Percentiles rank a stretch among this genome's conserved stretches.
Conservation (phyloP, 1,284 basidiomycete species). For the Veloboletus limbatus region DNA sequence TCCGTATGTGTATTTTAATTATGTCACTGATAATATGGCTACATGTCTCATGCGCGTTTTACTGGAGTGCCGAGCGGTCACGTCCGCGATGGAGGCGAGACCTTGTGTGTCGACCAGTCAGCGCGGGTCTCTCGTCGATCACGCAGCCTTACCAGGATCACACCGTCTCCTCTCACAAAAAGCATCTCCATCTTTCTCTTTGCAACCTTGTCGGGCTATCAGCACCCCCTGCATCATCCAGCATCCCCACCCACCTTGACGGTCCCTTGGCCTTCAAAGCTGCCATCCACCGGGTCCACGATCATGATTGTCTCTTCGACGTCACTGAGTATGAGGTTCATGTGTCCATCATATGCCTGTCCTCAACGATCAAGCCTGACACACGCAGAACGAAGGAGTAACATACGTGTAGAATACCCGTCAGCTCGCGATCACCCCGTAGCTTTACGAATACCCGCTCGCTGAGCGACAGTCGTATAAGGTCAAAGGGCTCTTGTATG, state of each 20-base stretch:
- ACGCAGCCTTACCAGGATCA: slow-evolving; percentile 71
- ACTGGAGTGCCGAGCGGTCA: slow-evolving; percentile 36
- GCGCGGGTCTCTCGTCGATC: slow-evolving; percentile 2
- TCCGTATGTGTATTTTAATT: slow-evolving; percentile 12
- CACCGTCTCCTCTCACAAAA: slow-evolving; percentile 95
- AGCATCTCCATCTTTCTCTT: slow-evolving; percentile 97
- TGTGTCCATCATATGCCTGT: slow-evolving; percentile 98
- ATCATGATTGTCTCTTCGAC: slow-evolving; percentile 97
- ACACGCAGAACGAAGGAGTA: slow-evolving; percentile 9
- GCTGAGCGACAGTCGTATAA: slow-evolving; percentile 92
- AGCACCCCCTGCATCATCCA: slow-evolving; percentile 3
- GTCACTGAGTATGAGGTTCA: slow-evolving; percentile 97
- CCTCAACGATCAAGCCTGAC: slow-evolving; percentile 15
- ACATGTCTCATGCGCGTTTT: slow-evolving; percentile 10
- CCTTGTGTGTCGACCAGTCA: slow-evolving; percentile 40
- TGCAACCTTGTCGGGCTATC: slow-evolving; percentile 63
- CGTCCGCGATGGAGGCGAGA: slow-evolving; percentile 71
- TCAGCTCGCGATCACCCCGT: slow-evolving; percentile 90
- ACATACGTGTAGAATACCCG: slow-evolving; percentile 90
- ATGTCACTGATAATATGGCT: slow-evolving; percentile 9
- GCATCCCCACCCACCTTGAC: slow-evolving; percentile 51
- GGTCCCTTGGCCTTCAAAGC: slow-evolving; percentile 46
- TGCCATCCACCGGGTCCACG: slow-evolving; percentile 70
- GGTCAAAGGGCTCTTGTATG: slow-evolving; percentile 97
- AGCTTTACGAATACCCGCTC: slow-evolving; percentile 98